These are phyloP conservation scores for Nidula microcarpa DNA, from an alignment of 768 basidiomycete genomes.

Conservation along the genomic window DNA sequence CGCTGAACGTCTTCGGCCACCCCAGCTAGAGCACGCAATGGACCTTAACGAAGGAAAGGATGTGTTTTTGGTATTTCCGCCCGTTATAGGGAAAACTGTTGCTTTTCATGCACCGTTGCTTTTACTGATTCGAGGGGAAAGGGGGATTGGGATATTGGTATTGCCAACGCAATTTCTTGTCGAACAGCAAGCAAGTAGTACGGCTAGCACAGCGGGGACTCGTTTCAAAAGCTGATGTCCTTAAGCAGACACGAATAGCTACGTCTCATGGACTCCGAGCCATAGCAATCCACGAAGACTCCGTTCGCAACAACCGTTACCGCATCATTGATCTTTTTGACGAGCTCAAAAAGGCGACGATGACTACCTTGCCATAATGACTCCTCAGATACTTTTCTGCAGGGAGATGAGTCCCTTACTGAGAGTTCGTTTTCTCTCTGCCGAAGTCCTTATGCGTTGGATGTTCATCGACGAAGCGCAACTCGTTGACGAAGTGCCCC, in stretches of 20 bases:
- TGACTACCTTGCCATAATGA: conserved; percentile 7
- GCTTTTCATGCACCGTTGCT: conserved; percentile 3
- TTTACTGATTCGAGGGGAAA: conserved; percentile 2
- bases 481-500: conserved; percentile 2
- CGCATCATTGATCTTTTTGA: not conserved
- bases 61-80: conserved; percentile 5
- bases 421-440: not conserved
- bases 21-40: conserved; percentile 6
- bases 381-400: conserved; percentile 8
- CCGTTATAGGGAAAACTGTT: conserved; percentile 9
- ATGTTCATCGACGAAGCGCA: conserved; percentile 10
- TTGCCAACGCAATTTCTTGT: conserved; percentile 10
- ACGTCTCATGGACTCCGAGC: not conserved
- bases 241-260: not conserved
- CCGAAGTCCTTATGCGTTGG: conserved; percentile 2
- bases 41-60: conserved; percentile 6
- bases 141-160: conserved; percentile 7
- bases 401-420: not conserved
- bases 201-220: not conserved
- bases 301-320: not conserved
- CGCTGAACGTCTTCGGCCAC: conserved; percentile 2
- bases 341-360: not conserved
- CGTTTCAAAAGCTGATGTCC: not conserved
- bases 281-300: not conserved
- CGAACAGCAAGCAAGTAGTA: conserved; percentile 8